Conservation (phyloP, 2,329 filamentous ascomycete genomes). For the Pestalotiopsis sp. region DNA sequence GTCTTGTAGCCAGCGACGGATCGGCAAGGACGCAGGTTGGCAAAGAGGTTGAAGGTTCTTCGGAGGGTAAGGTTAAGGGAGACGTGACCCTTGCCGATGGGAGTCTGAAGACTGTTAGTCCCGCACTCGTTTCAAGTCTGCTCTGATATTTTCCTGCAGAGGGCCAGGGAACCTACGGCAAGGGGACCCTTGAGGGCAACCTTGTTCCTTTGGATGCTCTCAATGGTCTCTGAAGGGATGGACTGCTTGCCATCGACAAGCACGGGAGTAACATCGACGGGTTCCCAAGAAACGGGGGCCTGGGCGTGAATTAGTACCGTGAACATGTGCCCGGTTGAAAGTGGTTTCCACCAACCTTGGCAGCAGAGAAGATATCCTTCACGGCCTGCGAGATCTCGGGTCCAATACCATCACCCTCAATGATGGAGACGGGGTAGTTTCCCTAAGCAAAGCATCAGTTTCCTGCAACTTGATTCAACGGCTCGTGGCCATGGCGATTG, state of each 20-base stretch:
- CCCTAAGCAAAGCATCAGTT: conserved; percentile 58
- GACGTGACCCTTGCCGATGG: conserved; percentile 97
- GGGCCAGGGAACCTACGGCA: conserved; percentile 65
- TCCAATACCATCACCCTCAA: conserved; percentile 98
- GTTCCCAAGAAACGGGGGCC: conserved; percentile 95
- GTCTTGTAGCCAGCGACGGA: conserved; percentile 98
- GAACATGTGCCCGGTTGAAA: background rate
- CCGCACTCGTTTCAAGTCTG: conserved; percentile 6
- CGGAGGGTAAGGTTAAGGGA: conserved; percentile 98
- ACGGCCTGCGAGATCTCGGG: conserved; percentile 97
- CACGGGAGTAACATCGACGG: conserved; percentile 92
- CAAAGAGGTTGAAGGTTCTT: conserved; percentile 99
- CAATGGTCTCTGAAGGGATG: conserved; percentile 90
- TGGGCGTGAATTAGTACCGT: conserved; percentile 38
- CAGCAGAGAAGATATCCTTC: conserved; percentile 97
- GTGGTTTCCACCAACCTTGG: conserved; percentile 66
- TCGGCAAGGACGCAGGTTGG: conserved; percentile 97
- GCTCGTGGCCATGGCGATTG: background rate
- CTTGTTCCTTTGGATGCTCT: conserved; percentile 93
- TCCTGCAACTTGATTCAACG: conserved; percentile 16
- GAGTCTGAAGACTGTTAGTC: conserved; percentile 60
- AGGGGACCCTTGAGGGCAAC: conserved; percentile 98
- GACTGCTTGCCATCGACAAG: conserved; percentile 94
- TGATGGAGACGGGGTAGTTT: conserved; percentile 93
- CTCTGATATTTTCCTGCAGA: background rate